Conservation (phyloP, 1,284 basidiomycete genomes). For the Cryptococcus hybrid region DNA sequence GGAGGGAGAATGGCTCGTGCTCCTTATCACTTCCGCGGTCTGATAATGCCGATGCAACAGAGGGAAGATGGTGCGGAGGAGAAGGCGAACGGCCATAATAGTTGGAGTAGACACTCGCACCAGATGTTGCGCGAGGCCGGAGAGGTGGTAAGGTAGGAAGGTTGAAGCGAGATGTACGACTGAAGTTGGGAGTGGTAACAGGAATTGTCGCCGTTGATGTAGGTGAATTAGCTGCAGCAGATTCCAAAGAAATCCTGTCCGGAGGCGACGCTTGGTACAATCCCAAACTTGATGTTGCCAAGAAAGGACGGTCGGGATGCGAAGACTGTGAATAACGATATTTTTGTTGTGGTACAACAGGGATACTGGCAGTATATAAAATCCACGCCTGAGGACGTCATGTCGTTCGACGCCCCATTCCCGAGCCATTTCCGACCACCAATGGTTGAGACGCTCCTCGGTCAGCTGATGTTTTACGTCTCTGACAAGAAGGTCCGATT, state of each 20-base stretch:
- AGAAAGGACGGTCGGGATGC: slow-evolving; percentile 1
- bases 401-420: slow-evolving; percentile 43
- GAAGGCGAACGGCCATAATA: slow-evolving; percentile 10
- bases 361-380: slow-evolving; percentile 10
- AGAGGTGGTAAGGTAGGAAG: slow-evolving; percentile 23
- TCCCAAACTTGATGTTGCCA: slow-evolving; percentile 6
- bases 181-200: slow-evolving; percentile 12
- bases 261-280: slow-evolving; percentile 16
- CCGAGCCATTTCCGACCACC: slow-evolving; percentile 38
- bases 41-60: slow-evolving; percentile 1
- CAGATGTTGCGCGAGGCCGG: slow-evolving; percentile 18
- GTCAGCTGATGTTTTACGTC: slow-evolving; percentile 22
- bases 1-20: neutral
- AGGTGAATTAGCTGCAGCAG: slow-evolving; percentile 12
- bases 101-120: slow-evolving; percentile 5
- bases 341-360: neutral
- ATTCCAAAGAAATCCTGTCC: slow-evolving; percentile 6
- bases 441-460: slow-evolving; percentile 26
- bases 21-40: neutral
- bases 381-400: slow-evolving; percentile 25
- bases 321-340: slow-evolving; percentile 3
- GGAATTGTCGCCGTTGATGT: slow-evolving; percentile 15
- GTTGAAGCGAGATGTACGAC: slow-evolving; percentile 5
- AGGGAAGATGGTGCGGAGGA: slow-evolving; percentile 5
- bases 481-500: slow-evolving; percentile 15